Evolutionary conservation across 371 early-diverging fungal species (phyloP).

Genomic region (Mortierella sp.): DNA sequence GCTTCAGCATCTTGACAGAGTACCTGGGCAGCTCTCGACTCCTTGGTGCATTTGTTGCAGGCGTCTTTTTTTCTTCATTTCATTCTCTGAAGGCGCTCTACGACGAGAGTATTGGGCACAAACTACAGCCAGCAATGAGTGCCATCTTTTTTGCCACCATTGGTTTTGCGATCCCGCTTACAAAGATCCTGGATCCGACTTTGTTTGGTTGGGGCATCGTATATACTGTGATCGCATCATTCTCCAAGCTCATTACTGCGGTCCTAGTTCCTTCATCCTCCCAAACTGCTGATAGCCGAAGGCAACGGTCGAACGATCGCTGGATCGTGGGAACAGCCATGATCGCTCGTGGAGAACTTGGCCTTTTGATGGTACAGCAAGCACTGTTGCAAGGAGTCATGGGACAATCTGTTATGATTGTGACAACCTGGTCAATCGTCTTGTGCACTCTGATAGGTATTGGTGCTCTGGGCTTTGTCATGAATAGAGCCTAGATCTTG

Average conservation of each 20-base stretch:
- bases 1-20: conserved; percentile 44
- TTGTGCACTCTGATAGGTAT: conserved; percentile 30
- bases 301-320: conserved; percentile 5
- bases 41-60: conserved; percentile 39
- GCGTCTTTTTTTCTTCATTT: conserved; percentile 34
- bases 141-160: conserved; percentile 45
- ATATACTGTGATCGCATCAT: conserved; percentile 37
- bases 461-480: conserved; percentile 24
- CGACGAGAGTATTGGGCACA: conserved; percentile 11
- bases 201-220: conserved; percentile 41
- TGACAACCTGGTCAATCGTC: conserved; percentile 35
- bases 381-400: conserved; percentile 28
- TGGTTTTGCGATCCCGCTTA: conserved; percentile 37
- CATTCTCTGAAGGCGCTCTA: neutral
- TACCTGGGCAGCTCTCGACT: conserved; percentile 47
- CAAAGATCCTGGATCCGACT: conserved; percentile 23
- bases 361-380: conserved; percentile 35
- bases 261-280: conserved; percentile 16
- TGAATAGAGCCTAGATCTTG: conserved; percentile 9
- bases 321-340: conserved; percentile 43
- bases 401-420: conserved; percentile 21
- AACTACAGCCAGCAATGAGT: conserved; percentile 28
- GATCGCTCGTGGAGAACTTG: conserved; percentile 43
- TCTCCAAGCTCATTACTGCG: conserved; percentile 28
- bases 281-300: neutral